Percentiles rank a stretch among this genome's conserved stretches.
phyloP scores from a whole-genome alignment of 2,329 filamentous ascomycete species.

The Phialophora tarda region DNA sequence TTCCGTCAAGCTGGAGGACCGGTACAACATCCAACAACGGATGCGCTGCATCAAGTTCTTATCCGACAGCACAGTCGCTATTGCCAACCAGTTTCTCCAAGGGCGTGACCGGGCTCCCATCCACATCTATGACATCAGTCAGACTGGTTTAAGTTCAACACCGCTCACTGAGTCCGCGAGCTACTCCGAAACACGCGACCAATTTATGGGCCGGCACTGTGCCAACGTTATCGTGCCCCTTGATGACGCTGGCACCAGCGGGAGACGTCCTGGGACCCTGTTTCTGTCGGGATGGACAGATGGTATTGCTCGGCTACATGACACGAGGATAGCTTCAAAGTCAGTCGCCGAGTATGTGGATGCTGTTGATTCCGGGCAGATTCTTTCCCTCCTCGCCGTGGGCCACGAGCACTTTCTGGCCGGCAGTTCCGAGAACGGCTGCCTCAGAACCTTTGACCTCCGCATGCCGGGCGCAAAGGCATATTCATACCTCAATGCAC shows the following conservation, averaged over 20 bases:
- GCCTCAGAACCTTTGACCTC: constrained; percentile 68
- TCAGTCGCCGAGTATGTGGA: constrained; percentile 60
- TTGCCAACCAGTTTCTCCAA: constrained; percentile 53
- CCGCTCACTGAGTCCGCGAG: constrained; percentile 36
- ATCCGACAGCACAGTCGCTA: constrained; percentile 55
- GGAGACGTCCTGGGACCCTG: constrained; percentile 52
- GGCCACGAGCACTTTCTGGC: constrained; percentile 63
- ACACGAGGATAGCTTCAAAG: constrained; percentile 59
- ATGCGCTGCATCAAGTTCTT: constrained; percentile 62
- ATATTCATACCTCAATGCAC: constrained; percentile 43
- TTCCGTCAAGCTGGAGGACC: constrained; percentile 41
- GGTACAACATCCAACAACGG: constrained; percentile 39
- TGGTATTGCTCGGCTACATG: constrained; percentile 63
- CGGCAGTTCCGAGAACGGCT: constrained; percentile 62
- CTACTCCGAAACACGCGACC: constrained; percentile 4
- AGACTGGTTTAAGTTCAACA: constrained; percentile 49
- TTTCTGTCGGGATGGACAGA: constrained; percentile 68
- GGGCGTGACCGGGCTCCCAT: constrained; percentile 49
- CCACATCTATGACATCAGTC: constrained; percentile 57
- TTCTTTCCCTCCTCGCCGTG: constrained; percentile 64
- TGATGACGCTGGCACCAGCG: constrained; percentile 36
- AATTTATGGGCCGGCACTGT: constrained; percentile 37
- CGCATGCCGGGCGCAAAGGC: constrained; percentile 55
- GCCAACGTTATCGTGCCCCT: constrained; percentile 49
- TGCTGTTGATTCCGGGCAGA: constrained; percentile 61